Base-by-base conservation (phyloP, 2,329 filamentous ascomycete genomes). In the Curvularia eragrostidis region DNA sequence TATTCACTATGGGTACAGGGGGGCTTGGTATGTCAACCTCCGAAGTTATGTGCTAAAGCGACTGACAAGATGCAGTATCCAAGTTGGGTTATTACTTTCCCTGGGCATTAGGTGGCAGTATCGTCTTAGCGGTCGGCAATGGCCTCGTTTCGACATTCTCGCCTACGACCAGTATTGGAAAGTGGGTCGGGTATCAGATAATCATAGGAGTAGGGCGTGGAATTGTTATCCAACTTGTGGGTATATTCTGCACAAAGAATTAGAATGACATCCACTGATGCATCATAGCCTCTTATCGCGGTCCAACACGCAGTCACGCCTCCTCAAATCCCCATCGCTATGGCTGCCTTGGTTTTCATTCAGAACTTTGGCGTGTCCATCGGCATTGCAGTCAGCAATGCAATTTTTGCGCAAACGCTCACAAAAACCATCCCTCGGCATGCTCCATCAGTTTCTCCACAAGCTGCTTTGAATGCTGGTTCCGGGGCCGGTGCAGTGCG, bases 91-190 rank as follows among this genome's bases (percentile, higher is more conserved):
- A 68, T 36, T 74, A 74, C 46, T 64, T 71, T 10, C 73, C 71
- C 1, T 74, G 65, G 65, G 63, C 69, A 2, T 24, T 79, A 1
- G 56, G 62, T 0, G 68, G 76, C 3, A 64, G 64, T 15, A 59
- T 65, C 0, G 41, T 79, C 10, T 71, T 75, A 54, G 63, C 78
- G 2, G 72, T 80, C 32, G 79, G 78, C 13, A 71, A 74, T 7
- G 80, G 78, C 3, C 70, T 82, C 1, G 57, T 81, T 3, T 73
- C 77, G 1, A 80, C 77, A 5, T 76, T 79, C 48, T 68, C 66
- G 1, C 65, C 70, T 26, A 56, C 70, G 23, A 77, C 75, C 2
- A 65, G 58, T 18, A 63, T 65, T 6, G 65, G 60, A 1, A 62
- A 68, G 34, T 75, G 73, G 71, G 63, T 74, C 38, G 67, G 69